Percentiles rank a stretch among this genome's conserved stretches.
These are phyloP conservation scores for Salix arbutifolia DNA, from an alignment of 345 rosid species.

Conservation along the genomic window DNA sequence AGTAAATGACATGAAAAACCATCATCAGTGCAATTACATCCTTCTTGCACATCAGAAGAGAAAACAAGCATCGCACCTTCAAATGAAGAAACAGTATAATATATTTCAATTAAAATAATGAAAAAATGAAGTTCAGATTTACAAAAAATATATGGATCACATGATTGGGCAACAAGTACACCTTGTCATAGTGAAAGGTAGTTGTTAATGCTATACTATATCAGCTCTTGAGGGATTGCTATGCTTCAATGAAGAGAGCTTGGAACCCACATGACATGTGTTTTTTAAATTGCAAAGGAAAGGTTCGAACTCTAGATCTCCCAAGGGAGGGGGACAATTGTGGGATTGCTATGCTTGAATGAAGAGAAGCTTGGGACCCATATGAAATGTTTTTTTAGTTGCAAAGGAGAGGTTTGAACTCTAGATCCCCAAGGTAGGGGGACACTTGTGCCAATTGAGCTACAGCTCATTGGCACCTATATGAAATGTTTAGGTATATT, in stretches of 20 bases:
- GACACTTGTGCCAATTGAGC: too few species aligned
- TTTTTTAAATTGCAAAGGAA: too few species aligned
- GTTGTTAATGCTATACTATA: background rate
- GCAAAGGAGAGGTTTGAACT: too few species aligned
- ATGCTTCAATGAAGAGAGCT: background rate
- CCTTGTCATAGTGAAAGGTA: background rate
- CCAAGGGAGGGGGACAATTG: too few species aligned
- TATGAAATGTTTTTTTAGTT: background rate
- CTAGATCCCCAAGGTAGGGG: too few species aligned
- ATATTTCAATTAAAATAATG: background rate
- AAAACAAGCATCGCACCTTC: background rate
- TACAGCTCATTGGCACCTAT: background rate
- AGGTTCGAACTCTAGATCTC: too few species aligned
- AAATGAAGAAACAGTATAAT: background rate
- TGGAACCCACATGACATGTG: background rate
- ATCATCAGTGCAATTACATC: background rate
- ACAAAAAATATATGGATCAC: background rate
- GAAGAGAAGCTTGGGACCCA: background rate
- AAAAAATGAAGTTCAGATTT: background rate
- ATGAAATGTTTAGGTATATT: background rate
- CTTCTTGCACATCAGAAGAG: background rate
- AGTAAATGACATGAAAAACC: background rate
- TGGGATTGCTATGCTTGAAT: background rate
- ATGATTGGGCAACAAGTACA: background rate
- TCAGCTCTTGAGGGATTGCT: background rate